Evolutionary conservation across 179 eudicot species (phyloP), one percentile per base, ranked within the genome.

Genomic region (Dionaea muscipula): DNA sequence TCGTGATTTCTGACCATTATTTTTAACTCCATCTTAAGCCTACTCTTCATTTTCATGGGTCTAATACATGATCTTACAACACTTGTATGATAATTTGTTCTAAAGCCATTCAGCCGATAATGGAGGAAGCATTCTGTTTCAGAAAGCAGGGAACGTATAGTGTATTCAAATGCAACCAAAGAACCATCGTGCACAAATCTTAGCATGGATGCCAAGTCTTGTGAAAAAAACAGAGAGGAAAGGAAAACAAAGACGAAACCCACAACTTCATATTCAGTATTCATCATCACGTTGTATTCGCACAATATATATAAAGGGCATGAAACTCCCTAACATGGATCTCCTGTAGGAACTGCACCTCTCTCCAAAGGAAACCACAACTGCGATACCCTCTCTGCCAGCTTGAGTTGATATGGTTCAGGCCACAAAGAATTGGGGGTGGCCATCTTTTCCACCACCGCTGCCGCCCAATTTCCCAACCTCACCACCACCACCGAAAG

Each of bases 161-260:
- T 73, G 65, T 31, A 52, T 68, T 72, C 27, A 16, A 76, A 68
- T 68, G 55, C 80, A 76, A 74, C 12, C 75, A 62, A 65, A 46
- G 58, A 48, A 31, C 35, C 65, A 58, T 20, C 58, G 40, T 40
- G 35, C 19, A 15, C 22, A 52, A 64, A 45, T n/a, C 69, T 73
- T 73, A 27, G 78, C 73, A 61, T 70, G 45, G 26, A 60, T 61
- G 63, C 58, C 71, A 73, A 77, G 75, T 61, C 43, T 31, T 7
- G 8, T 15, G 16, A 6, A 6, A 0, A 33, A 33, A 33, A 33
- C 6, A 33, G 11, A n/a, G 11, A 33, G 11, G 11, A 33, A 33
- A 39, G 18, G 5, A 39, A 39, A 13, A 39, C 3, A 39, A 5
- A 72, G 6, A 26, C 17, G 38, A 72, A 47, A 36, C 75, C 69